Conservation (phyloP, 768 basidiomycete genomes). For the Kwoniella sp. region DNA sequence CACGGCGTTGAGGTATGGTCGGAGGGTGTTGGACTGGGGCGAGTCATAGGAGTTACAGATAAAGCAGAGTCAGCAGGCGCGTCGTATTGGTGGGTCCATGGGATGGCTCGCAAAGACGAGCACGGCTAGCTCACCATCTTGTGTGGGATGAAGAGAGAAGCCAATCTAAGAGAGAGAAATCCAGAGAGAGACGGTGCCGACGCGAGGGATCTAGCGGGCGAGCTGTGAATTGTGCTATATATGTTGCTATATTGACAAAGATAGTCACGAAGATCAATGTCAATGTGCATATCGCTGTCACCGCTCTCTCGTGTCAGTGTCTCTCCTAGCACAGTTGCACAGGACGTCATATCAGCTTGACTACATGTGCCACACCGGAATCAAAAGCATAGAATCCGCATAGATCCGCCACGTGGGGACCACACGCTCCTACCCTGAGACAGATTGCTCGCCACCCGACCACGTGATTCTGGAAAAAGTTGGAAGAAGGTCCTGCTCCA, state of each 20-base stretch:
- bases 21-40: constrained; percentile 83
- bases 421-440: background rate
- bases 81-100: background rate
- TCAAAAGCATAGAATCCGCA: background rate
- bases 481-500: background rate
- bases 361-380: constrained; percentile 17
- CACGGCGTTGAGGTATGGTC: constrained; percentile 94
- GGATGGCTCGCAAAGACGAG: too few relatives aligned
- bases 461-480: constrained; percentile 17
- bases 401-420: background rate
- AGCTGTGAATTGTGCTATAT: background rate
- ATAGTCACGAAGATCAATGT: background rate
- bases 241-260: background rate
- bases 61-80: background rate
- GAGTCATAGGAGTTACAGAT: too few relatives aligned
- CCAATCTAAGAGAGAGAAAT: too few relatives aligned
- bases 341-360: constrained; percentile 18
- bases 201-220: background rate
- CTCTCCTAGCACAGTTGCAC: too few relatives aligned
- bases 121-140: constrained; percentile 4
- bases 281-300: background rate
- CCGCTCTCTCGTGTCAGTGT: too few relatives aligned
- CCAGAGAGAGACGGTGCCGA: background rate
- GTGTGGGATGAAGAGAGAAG: background rate
- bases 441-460: constrained; percentile 9